These are phyloP conservation scores for Hanseniaspora taiwanica DNA, from an alignment of 805 yeast species.

Conservation along the genomic window DNA sequence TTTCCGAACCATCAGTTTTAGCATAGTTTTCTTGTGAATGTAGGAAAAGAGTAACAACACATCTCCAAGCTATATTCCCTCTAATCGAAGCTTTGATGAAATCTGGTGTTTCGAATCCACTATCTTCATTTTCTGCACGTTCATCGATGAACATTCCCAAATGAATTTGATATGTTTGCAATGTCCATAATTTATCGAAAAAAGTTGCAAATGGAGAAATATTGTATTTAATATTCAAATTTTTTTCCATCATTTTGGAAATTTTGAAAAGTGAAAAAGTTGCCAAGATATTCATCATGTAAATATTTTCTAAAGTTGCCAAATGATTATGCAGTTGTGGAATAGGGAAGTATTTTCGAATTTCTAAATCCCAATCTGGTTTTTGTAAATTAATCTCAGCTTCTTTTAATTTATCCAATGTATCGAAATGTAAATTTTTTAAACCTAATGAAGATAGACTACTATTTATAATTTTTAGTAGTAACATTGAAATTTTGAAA, in stretches of 20 bases:
- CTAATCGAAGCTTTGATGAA: constrained; percentile 37
- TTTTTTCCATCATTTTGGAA: constrained; percentile 15
- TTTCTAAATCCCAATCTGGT: too few species aligned
- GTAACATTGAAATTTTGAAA: constrained; percentile 1
- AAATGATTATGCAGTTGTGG: constrained; percentile 25
- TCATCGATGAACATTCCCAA: constrained; percentile 25
- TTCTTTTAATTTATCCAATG: too few species aligned
- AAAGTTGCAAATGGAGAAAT: not conserved
- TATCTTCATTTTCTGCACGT: constrained; percentile 29
- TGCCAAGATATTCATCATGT: constrained; percentile 31
- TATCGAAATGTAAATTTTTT: too few species aligned
- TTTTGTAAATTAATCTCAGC: too few species aligned
- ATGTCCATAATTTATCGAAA: not conserved
- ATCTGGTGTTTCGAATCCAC: constrained; percentile 31
- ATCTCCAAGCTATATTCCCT: constrained; percentile 53
- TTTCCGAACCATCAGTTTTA: not conserved
- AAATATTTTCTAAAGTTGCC: constrained; percentile 32
- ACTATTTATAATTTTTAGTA: not conserved
- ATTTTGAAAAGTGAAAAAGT: constrained; percentile 33
- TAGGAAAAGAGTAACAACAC: constrained; percentile 10
- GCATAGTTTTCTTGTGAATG: not conserved
- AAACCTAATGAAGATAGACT: constrained; percentile 1
- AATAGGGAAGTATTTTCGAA: too few species aligned
- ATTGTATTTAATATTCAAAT: not conserved
- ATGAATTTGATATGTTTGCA: not conserved